Base-by-base conservation (phyloP, 805 yeast species). In the Myxozyma neotropica region DNA sequence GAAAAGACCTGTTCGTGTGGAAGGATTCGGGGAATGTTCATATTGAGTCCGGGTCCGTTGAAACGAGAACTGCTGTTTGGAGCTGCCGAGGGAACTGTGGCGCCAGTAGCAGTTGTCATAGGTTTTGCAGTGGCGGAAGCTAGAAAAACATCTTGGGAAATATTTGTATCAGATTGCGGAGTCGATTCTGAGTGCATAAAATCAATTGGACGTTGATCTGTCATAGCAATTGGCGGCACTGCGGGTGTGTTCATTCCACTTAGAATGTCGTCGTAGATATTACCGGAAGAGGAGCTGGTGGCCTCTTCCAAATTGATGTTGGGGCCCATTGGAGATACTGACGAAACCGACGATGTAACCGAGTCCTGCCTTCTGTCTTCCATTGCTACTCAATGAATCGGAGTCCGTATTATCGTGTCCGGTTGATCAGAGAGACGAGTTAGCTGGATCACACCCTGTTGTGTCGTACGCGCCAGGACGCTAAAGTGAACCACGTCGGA, bases 1-100 rank as follows among this genome's bases (percentile, higher is more conserved):
- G 66, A 52, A 48, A 57, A 64, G 3, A 64, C 67, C 26, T 57
- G 38, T 44, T 64, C 67, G 46, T 63, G 67, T n/a, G 67, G 64
- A 1, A 64, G 46, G 3, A 58, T 45, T 1, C 53, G 57, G 7
- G 64, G 64, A 24, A 62, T 62, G 17, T 60, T 58, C 55, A 55
- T 36, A 27, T 56, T 55, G 21, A 60, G 46, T 21, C 36, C 26
- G 27, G 55, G 56, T 24, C 53, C 53, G 42, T 52, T 51, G 40
- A 55, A 62, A 15, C 29, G 48, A 7, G 38, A 19, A 12, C 15
- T 31, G 33, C 21, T 19, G 21, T 58, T 49, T 31, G 43, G 24
- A 27, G 46, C 7, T 13, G 55, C 55, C 3, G 39, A 19, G 19
- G 49, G 39, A 17, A 55, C 59, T 15, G 39, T 12, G 3, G 42